Evolutionary conservation across 768 basidiomycete species (phyloP), one percentile per base, ranked within the genome.

Genomic region (Lentinula lateritia): DNA sequence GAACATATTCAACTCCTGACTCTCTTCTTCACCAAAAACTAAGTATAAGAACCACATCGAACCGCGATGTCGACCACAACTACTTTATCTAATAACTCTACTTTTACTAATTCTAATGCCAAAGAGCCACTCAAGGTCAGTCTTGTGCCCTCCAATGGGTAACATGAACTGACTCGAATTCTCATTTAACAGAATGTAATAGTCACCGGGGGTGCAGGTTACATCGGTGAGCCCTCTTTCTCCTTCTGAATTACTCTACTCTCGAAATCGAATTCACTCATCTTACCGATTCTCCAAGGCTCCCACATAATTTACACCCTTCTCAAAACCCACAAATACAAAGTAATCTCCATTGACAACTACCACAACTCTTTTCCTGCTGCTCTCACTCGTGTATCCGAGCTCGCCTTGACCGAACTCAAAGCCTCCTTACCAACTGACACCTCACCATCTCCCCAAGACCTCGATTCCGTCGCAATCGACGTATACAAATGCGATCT

Each of bases 321-420:
- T 45, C 87, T 97, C 66, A 83, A 92, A 70, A 93, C 94, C 13
- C 85, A 93, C 62, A 80, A 87, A 64, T 99, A 91, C 83, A 92
- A 90, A 71, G 93, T 98, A 67, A 86, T 98, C 65, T 90, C 95
- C 20, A 83, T 98, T 67, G 97, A 99, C 79, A 98, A 98, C 79
- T 80, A 90, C 78, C 87, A 94, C 75, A 99, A 99, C 72, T 95
- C 97, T 2, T 85, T 86, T 66, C 86, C 91, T 1, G 78, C 78
- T 28, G 85, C 93, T 2, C 81, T 97, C 53, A 75, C 79, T 58
- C 87, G 91, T 64, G 89, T 95, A 50, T 83, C 88, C 16, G 83
- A 92, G 73, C 82, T 98, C 60, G 93, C 95, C 2, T 81, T 80
- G 64, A 84, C 83, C 52, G 86, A 87, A 66, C 81, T 98, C 68